A percentile compares a stretch with the other conserved stretches of the same genome.
phyloP scores from a whole-genome alignment of 2,329 filamentous ascomycete genomes.

The Alternaria burnsii region DNA sequence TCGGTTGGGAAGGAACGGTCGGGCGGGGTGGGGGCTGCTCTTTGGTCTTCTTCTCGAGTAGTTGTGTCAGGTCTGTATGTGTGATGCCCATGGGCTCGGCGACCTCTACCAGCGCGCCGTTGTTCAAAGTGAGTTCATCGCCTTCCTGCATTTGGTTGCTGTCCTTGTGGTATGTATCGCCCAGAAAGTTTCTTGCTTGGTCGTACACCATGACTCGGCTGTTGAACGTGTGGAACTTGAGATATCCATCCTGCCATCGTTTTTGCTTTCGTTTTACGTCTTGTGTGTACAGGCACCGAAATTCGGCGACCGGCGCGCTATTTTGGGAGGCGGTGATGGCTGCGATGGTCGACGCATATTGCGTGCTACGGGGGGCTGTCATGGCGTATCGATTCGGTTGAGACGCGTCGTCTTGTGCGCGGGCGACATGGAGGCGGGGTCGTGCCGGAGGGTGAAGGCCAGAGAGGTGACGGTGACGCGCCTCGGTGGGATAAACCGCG shows the following conservation, averaged over 20 bases:
- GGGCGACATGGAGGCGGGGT: conserved; percentile 15
- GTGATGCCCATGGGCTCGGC: conserved; percentile 75
- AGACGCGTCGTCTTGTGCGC: conserved; percentile 19
- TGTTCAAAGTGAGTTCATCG: conserved; percentile 81
- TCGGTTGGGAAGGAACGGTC: conserved; percentile 26
- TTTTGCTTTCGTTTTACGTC: conserved; percentile 89
- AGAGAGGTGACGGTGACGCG: conserved; percentile 21
- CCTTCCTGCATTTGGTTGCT: conserved; percentile 76
- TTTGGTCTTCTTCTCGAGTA: conserved; percentile 74
- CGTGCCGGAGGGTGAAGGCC: conserved; percentile 7
- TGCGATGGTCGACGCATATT: conserved; percentile 26
- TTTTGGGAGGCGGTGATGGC: conserved; percentile 63
- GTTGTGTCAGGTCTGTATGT: conserved; percentile 78
- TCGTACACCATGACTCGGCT: conserved; percentile 91
- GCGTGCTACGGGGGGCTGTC: conserved; percentile 39
- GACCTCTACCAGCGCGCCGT: conserved; percentile 81
- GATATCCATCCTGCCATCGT: conserved; percentile 89
- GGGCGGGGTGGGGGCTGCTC: conserved; percentile 32
- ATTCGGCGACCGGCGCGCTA: conserved; percentile 80
- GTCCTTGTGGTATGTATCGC: conserved; percentile 82
- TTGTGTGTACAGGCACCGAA: conserved; percentile 84
- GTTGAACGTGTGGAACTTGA: conserved; percentile 92
- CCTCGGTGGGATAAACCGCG: conserved; percentile 4
- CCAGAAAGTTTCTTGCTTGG: conserved; percentile 78
- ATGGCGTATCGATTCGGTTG: conserved; percentile 22